A percentile compares a stretch with the other conserved stretches of the same genome.
Conservation (phyloP, 352 stramenopile genomes). For the Phytophthora kernoviae region DNA sequence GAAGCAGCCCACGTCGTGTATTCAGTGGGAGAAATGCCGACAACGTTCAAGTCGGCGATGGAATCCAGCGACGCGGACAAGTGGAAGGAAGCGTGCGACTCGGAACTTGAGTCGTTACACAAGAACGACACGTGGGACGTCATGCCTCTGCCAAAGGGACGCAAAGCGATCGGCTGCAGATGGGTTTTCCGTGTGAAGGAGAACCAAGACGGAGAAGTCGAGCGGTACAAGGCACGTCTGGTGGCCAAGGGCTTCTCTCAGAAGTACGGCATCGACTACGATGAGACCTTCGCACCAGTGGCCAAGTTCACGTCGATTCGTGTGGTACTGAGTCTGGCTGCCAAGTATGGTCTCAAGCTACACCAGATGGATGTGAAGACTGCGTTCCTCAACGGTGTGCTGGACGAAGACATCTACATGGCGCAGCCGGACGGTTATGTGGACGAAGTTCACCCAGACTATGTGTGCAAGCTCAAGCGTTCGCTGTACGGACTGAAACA, state of each 20-base stretch:
- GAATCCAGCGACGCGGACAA: conserved; percentile 14
- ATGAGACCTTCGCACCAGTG: background rate
- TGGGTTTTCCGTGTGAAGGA: conserved; percentile 20
- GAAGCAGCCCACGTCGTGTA: conserved; percentile 16
- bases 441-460: background rate
- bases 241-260: background rate
- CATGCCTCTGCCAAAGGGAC: conserved; percentile 5
- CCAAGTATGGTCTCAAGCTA: conserved; percentile 9
- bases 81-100: conserved; percentile 13
- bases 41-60: conserved; percentile 21
- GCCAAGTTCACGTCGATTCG: conserved; percentile 6
- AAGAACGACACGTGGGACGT: conserved; percentile 18
- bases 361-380: conserved; percentile 31
- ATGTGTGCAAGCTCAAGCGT: conserved; percentile 10
- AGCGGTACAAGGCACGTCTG: conserved; percentile 2
- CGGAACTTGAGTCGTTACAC: conserved; percentile 14
- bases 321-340: background rate
- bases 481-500: conserved; percentile 15
- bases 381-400: conserved; percentile 14
- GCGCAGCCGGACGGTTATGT: conserved; percentile 10
- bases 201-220: conserved; percentile 16
- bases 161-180: conserved; percentile 11
- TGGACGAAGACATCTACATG: conserved; percentile 28
- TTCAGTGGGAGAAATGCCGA: conserved; percentile 26
- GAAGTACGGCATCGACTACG: background rate